A percentile compares a stretch with the other conserved stretches of the same genome.
phyloP scores from a whole-genome alignment of 176 grass and related monocot species.

The Oryza meyeriana region DNA sequence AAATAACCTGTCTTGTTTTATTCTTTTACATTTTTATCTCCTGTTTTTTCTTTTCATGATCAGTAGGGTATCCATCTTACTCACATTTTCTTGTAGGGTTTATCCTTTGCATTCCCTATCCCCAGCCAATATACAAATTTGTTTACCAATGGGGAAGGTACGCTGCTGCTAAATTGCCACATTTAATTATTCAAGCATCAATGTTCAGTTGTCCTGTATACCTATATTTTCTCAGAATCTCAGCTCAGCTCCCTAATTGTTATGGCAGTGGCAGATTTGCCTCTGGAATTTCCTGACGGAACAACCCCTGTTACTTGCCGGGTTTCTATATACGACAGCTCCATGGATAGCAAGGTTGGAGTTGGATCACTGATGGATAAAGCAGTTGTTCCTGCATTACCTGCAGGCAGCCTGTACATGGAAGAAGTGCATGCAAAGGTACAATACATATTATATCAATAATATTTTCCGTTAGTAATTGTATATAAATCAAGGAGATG shows the following conservation, averaged over 20 bases:
- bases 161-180: slow-evolving; percentile 13
- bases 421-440: slow-evolving; percentile 96
- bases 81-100: slow-evolving; percentile 51
- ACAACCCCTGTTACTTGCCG: slow-evolving; percentile 95
- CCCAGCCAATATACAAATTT: slow-evolving; percentile 76
- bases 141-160: slow-evolving; percentile 92
- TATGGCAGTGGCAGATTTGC: slow-evolving; percentile 79
- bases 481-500: background rate
- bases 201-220: slow-evolving; percentile 9
- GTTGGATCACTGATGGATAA: slow-evolving; percentile 86
- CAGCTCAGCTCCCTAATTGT: slow-evolving; percentile 22
- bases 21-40: background rate
- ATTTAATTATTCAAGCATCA: slow-evolving; percentile 22
- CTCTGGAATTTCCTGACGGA: slow-evolving; percentile 92
- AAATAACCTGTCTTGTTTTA: background rate
- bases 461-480: slow-evolving; percentile 16
- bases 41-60: slow-evolving; percentile 17
- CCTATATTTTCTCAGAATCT: slow-evolving; percentile 11
- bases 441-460: slow-evolving; percentile 9
- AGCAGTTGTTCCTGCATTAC: slow-evolving; percentile 74
- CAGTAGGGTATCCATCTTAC: slow-evolving; percentile 26
- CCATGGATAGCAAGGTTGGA: slow-evolving; percentile 84
- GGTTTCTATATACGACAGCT: slow-evolving; percentile 84
- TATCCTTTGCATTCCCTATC: slow-evolving; percentile 95
- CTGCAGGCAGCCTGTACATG: slow-evolving; percentile 89